Base-by-base conservation (phyloP, 140 eudicot genomes). In the Ambrosia hybrid region DNA sequence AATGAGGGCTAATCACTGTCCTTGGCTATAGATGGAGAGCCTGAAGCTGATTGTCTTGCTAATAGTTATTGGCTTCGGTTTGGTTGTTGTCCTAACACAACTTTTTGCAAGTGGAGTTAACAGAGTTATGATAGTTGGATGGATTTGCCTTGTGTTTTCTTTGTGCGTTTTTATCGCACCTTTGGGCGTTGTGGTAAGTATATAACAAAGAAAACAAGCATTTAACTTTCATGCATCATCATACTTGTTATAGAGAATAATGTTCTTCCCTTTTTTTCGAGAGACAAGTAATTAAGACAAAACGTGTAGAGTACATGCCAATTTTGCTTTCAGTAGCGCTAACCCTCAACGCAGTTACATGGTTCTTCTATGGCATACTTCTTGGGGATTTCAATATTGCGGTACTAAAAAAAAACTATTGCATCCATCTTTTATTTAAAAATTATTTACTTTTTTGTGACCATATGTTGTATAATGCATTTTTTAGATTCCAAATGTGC, bases 291-390 rank as follows among this genome's bases (percentile, higher is more conserved):
- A 82, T 89, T 46, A 78, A 80, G 65, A 89, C 96, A 9, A 89
- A 84, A 78, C 87, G 95, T 33, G 92, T 85, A 58, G 64, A 58
- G 64, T 58, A 58, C 64, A 58, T 58, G 39, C 64, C 64, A 26
- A 58, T 58, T 58, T 3, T 21, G 39, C 64, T 58, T 8, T 58
- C 64, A 26, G n/a, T 58, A 58, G 39, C 39, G 3, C 39, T 90
- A 56, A 90, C 97, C 4, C 57, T 90, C 1, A 87, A 85, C 21
- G 97, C 92, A 5, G 95, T 90, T 15, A 84, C 83, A 82, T 90
- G 97, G 97, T 90, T 90, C 80, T 83, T 90, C 73, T 90, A 87
- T 21, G 97, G 97, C 16, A 82, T 87, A 17, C 78, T 87, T 53
- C 77, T 81, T 17, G 85, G 85, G 11, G 95, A 58, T 30, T 26